These are phyloP conservation scores for Salix koriyanagi DNA, from an alignment of 345 rosid genomes.

Conservation along the genomic window DNA sequence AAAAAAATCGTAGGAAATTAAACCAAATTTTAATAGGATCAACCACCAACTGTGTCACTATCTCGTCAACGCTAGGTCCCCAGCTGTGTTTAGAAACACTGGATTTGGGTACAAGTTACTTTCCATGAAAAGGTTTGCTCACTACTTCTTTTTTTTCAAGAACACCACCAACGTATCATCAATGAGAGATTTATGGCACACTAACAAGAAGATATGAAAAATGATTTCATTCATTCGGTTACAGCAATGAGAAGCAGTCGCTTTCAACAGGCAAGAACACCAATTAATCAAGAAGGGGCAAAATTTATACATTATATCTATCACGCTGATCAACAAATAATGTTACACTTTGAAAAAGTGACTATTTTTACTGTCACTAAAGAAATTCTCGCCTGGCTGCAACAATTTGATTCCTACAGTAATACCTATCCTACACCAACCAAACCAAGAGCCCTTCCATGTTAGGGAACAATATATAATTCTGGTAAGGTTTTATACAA, in stretches of 20 bases:
- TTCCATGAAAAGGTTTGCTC: too few relatives aligned
- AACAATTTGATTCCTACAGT: conserved; percentile 21
- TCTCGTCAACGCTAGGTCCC: too few relatives aligned
- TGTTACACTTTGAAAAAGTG: conserved; percentile 20
- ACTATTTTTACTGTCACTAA: neutral
- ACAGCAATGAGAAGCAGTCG: neutral
- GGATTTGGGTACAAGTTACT: too few relatives aligned
- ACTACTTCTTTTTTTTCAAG: too few relatives aligned
- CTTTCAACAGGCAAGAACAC: neutral
- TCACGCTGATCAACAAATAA: conserved; percentile 18
- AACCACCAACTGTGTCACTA: too few relatives aligned
- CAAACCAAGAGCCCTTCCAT: conserved; percentile 8
- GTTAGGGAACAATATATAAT: neutral
- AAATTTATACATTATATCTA: conserved; percentile 30
- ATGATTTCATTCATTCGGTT: neutral
- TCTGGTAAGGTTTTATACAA: conserved; percentile 18
- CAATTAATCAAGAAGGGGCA: neutral
- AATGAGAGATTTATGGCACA: too few relatives aligned
- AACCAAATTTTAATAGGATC: too few relatives aligned
- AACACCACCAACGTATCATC: too few relatives aligned
- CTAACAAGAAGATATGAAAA: neutral
- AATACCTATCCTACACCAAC: conserved; percentile 20
- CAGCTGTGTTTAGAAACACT: too few relatives aligned
- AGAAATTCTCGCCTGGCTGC: conserved; percentile 15
- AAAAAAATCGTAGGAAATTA: too few relatives aligned